Evolutionary conservation across 2,329 filamentous ascomycete genomes (phyloP), one percentile per base, ranked within the genome.

Genomic region (Aspergillus fructus): DNA sequence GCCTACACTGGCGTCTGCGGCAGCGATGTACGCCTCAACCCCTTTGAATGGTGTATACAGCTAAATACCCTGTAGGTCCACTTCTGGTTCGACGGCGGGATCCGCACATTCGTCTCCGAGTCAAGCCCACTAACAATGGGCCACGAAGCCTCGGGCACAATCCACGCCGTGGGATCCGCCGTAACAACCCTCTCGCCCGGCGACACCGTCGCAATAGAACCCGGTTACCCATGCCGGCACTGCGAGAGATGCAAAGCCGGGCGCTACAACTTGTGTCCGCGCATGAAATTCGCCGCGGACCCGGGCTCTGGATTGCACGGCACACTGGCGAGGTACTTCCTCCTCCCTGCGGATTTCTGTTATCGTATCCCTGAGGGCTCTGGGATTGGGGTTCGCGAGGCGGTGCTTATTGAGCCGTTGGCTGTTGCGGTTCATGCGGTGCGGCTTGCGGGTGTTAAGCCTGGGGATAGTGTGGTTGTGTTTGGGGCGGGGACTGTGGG

Each of bases 401-500:
- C 76, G 0, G 75, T 75, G 0, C 68, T 83, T 5, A 72, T 82
- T 9, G 81, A 82, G 67, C 80, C 81, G 6, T 66, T 81, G 9
- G 73, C 74, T 15, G 77, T 81, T 3, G 79, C 79, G 3, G 71
- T 82, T 1, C 78, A 80, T 27, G 71, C 74, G 0, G 71, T 78
- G 7, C 69, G 78, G 19, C 69, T 74, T 5, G 71, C 74, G 1
- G 71, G 68, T 1, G 59, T 81, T 2, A 65, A 67, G 21, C 65
- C 78, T 0, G 79, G 78, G 0, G 67, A 78, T 49, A 64, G 69
- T 9, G 61, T 78, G 5, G 43, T 88, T n/a, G 81, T 89, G 40
- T 79, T 86, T 21, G 85, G 85, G 27, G 84, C 85, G 13, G 85
- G 85, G 17, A 82, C 85, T 2, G 81, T 88, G 39, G 85, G 85